Evolutionary conservation across 306 rosid species (phyloP).

Genomic region (Phaseolus lunatus): DNA sequence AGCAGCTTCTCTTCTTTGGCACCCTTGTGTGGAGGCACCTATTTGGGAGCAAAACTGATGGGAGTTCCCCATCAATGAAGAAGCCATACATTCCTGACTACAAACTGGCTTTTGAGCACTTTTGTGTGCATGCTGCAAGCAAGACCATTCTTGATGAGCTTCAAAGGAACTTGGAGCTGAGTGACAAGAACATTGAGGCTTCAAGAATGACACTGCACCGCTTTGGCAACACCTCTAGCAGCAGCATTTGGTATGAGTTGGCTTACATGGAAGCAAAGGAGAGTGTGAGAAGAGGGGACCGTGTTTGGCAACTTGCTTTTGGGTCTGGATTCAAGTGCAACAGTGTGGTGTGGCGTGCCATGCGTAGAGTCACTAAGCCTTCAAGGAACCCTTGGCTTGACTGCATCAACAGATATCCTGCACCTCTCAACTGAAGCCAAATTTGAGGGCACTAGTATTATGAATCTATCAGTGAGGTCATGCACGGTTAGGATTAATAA

Average conservation of each 20-base stretch:
- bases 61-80: constrained; percentile 42
- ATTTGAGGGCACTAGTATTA: not conserved
- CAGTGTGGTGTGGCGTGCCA: constrained; percentile 81
- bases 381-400: constrained; percentile 79
- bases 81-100: constrained; percentile 95
- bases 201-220: constrained; percentile 89
- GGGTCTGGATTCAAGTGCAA: constrained; percentile 98
- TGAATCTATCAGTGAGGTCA: constrained; percentile 5
- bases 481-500: constrained; percentile 42
- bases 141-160: constrained; percentile 80
- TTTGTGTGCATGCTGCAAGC: constrained; percentile 93
- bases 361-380: constrained; percentile 69
- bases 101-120: constrained; percentile 92
- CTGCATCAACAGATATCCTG: constrained; percentile 72
- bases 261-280: constrained; percentile 95
- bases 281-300: constrained; percentile 76
- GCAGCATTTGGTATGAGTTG: constrained; percentile 94
- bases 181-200: constrained; percentile 83
- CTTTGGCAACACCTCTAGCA: constrained; percentile 95
- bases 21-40: constrained; percentile 78
- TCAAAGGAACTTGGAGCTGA: constrained; percentile 84
- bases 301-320: constrained; percentile 92
- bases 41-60: constrained; percentile 55
- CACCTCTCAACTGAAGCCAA: constrained; percentile 7
- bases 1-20: constrained; percentile 84